These are phyloP conservation scores for Torulaspora indica DNA, from an alignment of 805 yeast species.

Conservation along the genomic window DNA sequence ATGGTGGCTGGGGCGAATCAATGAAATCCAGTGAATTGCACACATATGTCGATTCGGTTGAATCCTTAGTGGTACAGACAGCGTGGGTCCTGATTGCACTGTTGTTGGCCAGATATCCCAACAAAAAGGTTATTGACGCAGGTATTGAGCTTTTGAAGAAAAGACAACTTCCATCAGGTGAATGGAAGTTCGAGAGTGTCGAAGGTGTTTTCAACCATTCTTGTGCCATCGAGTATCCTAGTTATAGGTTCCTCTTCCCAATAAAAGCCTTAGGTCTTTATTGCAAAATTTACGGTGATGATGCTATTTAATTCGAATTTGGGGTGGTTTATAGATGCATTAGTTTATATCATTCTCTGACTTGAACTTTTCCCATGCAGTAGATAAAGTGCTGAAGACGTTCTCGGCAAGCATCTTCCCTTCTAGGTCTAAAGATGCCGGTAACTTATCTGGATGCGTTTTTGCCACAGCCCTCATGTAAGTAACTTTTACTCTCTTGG, in stretches of 20 bases:
- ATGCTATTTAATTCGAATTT: constrained; percentile 6
- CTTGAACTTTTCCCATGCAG: constrained; percentile 86
- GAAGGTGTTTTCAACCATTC: constrained; percentile 97
- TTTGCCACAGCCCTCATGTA: constrained; percentile 88
- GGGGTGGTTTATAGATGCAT: constrained; percentile 5
- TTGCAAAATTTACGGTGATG: constrained; percentile 18
- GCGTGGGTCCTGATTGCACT: constrained; percentile 89
- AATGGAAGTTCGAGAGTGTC: constrained; percentile 76
- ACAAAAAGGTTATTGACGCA: constrained; percentile 51
- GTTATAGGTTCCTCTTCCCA: constrained; percentile 82
- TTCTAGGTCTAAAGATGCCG: constrained; percentile 52
- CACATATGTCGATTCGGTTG: constrained; percentile 60
- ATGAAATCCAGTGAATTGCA: constrained; percentile 85
- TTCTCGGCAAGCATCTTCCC: constrained; percentile 79
- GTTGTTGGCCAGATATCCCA: constrained; percentile 75
- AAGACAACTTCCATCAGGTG: constrained; percentile 71
- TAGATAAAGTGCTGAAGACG: constrained; percentile 76
- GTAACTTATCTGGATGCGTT: constrained; percentile 84
- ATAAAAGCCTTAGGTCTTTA: constrained; percentile 89
- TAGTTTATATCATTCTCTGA: constrained; percentile 46
- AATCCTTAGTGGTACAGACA: constrained; percentile 78
- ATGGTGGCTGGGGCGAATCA: constrained; percentile 98
- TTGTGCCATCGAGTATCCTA: constrained; percentile 92
- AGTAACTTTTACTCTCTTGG: constrained; percentile 79
- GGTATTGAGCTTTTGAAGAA: constrained; percentile 62